phyloP scores from a whole-genome alignment of 163 green algal species.

The Volvox carteri region DNA sequence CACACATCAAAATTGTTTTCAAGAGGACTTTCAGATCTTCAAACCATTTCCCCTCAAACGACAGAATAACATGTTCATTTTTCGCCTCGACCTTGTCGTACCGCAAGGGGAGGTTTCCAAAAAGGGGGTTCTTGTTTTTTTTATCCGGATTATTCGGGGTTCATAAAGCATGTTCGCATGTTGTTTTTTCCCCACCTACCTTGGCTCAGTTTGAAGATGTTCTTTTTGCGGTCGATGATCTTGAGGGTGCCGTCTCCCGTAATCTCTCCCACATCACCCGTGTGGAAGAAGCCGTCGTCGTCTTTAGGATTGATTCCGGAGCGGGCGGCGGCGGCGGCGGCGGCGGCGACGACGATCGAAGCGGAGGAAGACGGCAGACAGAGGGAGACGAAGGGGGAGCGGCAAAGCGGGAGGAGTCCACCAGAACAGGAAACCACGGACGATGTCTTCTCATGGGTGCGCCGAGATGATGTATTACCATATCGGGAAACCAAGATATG shows the following conservation, averaged over 20 bases:
- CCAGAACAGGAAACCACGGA: background rate
- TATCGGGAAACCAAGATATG: too few species aligned
- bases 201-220: constrained; percentile 91
- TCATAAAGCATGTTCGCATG: too few species aligned
- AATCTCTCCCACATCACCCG: constrained; percentile 74
- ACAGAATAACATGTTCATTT: too few species aligned
- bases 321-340: background rate
- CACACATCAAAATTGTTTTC: too few species aligned
- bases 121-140: too few species aligned
- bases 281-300: constrained; percentile 84
- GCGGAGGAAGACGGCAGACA: background rate
- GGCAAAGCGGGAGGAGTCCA: too few species aligned
- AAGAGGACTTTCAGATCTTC: too few species aligned
- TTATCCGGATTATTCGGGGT: too few species aligned
- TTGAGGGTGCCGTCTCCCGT: constrained; percentile 68
- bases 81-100: too few species aligned
- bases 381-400: background rate
- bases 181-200: constrained; percentile 60
- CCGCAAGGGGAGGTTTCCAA: too few species aligned
- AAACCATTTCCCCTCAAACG: too few species aligned
- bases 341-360: background rate
- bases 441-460: background rate
- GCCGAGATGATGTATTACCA: too few species aligned
- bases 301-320: constrained; percentile 60
- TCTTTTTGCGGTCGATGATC: constrained; percentile 91